Evolutionary conservation across 352 stramenopile genomes (phyloP), one percentile per base, ranked within the genome.

Genomic region (Poterioochromonas sp.): DNA sequence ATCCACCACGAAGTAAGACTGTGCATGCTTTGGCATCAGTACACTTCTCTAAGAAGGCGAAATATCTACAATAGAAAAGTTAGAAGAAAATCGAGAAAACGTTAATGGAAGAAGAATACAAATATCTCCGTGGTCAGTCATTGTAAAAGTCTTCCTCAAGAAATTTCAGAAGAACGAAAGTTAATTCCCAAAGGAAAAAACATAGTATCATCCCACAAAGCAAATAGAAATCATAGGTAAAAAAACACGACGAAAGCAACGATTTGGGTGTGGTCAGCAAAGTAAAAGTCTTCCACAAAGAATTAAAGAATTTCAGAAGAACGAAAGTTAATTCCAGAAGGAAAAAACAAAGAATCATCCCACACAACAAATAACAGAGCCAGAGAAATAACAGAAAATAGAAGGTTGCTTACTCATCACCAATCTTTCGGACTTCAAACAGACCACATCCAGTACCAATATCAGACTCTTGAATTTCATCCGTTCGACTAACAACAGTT

Each of bases 1-100:
- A 97, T 62, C 94, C 96, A 73, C 96, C 96, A 65, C 96, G 90
- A 35, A 99, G 88, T 43, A 99, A 83, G 63, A 99, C 93, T 60
- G 94, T 99, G 85, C 96, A 99, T 20, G 96, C 96, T 80, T 97
- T 97, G 3, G 95, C 93, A 84, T 98, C 90, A 81, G 94, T 89
- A 88, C 96, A 99, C 60, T 98, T 88, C 81, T 99, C 95, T 73
- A 99, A 94, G 86, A 98, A 99, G 40, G 93, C 92, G 85, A 99
- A 99, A 39, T 73, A 73, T 71, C 62, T 71, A 29, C 8, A 71
- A n/a, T 34, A 47, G 15, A 32, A 35, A 63, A 63, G 5, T 11
- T 32, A 63, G 8, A 63, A 11, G 18, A 5, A 20, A 5, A 51
- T 20, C 5, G 43, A 18, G 5, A 51, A 51, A 51, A 20, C n/a